Percentiles rank a stretch among this genome's conserved stretches.
Conservation (phyloP, 257 asterid species). For the Rhazya stricta region DNA sequence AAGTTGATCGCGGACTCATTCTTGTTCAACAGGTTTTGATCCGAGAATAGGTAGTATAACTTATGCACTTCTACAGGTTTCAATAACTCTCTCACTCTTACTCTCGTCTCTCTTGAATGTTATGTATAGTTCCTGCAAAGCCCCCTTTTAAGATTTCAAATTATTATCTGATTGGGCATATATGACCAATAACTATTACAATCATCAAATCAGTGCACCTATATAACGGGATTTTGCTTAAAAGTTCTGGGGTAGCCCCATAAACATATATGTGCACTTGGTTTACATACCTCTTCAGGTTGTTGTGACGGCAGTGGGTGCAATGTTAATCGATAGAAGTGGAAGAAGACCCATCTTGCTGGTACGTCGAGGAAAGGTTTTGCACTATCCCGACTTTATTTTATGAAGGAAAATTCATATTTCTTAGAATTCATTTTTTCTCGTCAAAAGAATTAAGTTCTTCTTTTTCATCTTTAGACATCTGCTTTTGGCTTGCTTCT, state of each 20-base stretch:
- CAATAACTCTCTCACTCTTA: too few species aligned
- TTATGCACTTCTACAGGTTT: constrained; percentile 19
- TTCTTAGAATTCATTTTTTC: not conserved
- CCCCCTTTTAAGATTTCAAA: too few species aligned
- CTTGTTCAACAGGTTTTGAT: constrained; percentile 12
- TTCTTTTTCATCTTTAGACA: not conserved
- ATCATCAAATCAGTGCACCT: too few species aligned
- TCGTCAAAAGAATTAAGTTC: not conserved
- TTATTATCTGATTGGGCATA: too few species aligned
- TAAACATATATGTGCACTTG: too few species aligned
- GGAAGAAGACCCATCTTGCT: constrained; percentile 25
- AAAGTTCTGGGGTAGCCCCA: not conserved
- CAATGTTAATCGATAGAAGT: constrained; percentile 22
- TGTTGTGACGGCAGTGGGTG: constrained; percentile 18
- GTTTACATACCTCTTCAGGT: too few species aligned
- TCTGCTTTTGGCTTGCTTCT: constrained; percentile 22
- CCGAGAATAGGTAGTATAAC: constrained; percentile 19
- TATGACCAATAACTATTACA: too few species aligned
- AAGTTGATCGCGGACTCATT: too few species aligned
- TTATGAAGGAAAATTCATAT: not conserved
- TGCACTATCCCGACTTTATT: too few species aligned
- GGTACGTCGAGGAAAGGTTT: too few species aligned
- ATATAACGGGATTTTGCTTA: not conserved
- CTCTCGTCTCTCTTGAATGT: too few species aligned
- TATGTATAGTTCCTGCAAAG: too few species aligned